Evolutionary conservation across 1,284 basidiomycete species (phyloP).

Genomic region (Pholiota adiposa): DNA sequence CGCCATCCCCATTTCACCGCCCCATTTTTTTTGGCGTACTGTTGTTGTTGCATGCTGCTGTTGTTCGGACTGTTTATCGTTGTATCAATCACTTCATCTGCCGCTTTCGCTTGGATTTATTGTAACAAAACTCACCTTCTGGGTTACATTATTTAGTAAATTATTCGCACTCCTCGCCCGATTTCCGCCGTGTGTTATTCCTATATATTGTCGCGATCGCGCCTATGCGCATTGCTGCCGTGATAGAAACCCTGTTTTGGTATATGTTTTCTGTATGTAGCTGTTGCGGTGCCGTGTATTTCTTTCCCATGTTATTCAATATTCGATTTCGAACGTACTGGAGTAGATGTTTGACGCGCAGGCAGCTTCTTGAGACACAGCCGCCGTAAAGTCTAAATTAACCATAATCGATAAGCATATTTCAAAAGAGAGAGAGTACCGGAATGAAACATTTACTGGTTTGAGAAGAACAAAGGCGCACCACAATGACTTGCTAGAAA

Average conservation of each 20-base stretch:
- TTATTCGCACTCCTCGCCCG: slow-evolving; percentile 10
- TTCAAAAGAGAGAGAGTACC: background rate
- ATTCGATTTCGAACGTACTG: background rate
- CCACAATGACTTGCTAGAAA: background rate
- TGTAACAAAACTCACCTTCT: slow-evolving; percentile 10
- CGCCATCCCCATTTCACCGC: background rate
- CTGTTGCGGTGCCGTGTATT: background rate
- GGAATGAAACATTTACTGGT: slow-evolving; percentile 6
- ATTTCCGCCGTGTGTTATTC: background rate
- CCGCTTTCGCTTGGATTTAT: slow-evolving; percentile 4
- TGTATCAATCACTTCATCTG: slow-evolving; percentile 6
- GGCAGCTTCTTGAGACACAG: background rate
- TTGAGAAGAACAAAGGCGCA: background rate
- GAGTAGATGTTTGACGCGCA: background rate
- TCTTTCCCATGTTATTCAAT: background rate
- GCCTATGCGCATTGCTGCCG: too few species aligned
- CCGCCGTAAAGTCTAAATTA: background rate
- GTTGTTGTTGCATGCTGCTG: too few species aligned
- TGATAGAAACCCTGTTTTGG: background rate
- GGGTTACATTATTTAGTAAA: slow-evolving; percentile 18
- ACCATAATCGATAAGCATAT: background rate
- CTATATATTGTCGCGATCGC: too few species aligned
- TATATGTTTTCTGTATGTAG: background rate
- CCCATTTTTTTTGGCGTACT: background rate
- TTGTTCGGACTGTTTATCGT: slow-evolving; percentile 5